Evolutionary conservation across 192 early-diverging fungal species (phyloP).

Genomic region (Coemansia sp.): DNA sequence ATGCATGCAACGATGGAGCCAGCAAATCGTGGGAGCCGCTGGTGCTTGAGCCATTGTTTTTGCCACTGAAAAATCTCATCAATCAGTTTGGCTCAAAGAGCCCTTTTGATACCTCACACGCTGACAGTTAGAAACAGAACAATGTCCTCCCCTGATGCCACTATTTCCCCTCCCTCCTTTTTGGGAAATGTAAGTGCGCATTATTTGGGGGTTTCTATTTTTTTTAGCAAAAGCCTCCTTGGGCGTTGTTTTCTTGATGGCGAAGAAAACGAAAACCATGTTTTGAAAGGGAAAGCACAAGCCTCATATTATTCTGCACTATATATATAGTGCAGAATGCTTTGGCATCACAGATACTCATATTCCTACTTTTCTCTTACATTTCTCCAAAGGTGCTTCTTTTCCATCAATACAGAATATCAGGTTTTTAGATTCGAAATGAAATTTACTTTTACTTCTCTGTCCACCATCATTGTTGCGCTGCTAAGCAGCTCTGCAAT

Average conservation of each 20-base stretch:
- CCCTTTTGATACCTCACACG: neutral
- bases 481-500: neutral
- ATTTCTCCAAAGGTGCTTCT: too few relatives aligned
- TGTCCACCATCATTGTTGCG: neutral
- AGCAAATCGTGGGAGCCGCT: neutral
- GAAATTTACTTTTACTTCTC: neutral
- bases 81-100: neutral
- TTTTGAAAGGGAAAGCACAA: neutral
- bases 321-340: neutral
- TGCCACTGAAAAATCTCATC: slow-evolving; percentile 9
- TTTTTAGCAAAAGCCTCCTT: too few relatives aligned
- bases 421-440: too few relatives aligned
- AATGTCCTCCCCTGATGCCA: neutral
- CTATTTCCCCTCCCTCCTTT: neutral
- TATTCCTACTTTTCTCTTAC: too few relatives aligned
- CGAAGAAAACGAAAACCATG: neutral
- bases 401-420: too few relatives aligned
- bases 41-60: slow-evolving; percentile 6
- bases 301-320: neutral
- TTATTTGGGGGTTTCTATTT: too few relatives aligned
- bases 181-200: neutral
- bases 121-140: neutral
- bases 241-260: too few relatives aligned
- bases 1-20: slow-evolving; percentile 6
- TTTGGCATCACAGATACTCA: too few relatives aligned